Evolutionary conservation across 495 filamentous ascomycete species (phyloP).

Genomic region (Neurospora discreta): DNA sequence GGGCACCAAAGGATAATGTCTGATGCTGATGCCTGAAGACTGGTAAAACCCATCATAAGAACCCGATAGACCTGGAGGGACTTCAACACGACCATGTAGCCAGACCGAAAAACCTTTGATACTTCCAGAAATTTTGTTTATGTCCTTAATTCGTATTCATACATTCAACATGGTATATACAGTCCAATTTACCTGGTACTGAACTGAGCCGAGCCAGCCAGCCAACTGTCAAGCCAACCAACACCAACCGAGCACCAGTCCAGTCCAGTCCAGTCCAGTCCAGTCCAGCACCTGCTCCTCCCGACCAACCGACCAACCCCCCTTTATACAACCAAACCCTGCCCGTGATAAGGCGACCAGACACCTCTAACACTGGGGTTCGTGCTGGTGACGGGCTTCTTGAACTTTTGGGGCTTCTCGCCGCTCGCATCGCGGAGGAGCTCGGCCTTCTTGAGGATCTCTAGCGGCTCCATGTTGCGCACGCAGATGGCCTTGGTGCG

Average conservation of each 20-base stretch:
- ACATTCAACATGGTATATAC: not conserved
- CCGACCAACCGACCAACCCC: too few relatives aligned
- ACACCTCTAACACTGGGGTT: constrained; percentile 91
- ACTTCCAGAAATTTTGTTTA: not conserved
- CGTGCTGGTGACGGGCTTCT: constrained; percentile 72
- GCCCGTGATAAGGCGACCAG: constrained; percentile 87
- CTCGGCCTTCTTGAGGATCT: constrained; percentile 72
- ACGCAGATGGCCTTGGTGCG: constrained; percentile 79
- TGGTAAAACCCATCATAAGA: not conserved
- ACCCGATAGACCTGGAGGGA: not conserved
- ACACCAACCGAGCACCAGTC: not conserved
- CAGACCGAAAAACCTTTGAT: not conserved
- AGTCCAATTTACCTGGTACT: not conserved
- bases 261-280: not conserved
- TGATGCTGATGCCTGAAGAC: not conserved
- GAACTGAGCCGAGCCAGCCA: not conserved
- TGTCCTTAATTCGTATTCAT: not conserved
- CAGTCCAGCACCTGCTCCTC: too few relatives aligned
- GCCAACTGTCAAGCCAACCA: not conserved
- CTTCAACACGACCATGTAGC: not conserved
- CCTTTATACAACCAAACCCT: constrained; percentile 33
- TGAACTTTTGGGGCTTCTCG: constrained; percentile 66
- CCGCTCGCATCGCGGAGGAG: constrained; percentile 75
- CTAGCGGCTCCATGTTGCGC: constrained; percentile 66
- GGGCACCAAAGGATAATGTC: not conserved